Evolutionary conservation across 192 early-diverging fungal genomes (phyloP).

Genomic region (Diversispora eburnea): DNA sequence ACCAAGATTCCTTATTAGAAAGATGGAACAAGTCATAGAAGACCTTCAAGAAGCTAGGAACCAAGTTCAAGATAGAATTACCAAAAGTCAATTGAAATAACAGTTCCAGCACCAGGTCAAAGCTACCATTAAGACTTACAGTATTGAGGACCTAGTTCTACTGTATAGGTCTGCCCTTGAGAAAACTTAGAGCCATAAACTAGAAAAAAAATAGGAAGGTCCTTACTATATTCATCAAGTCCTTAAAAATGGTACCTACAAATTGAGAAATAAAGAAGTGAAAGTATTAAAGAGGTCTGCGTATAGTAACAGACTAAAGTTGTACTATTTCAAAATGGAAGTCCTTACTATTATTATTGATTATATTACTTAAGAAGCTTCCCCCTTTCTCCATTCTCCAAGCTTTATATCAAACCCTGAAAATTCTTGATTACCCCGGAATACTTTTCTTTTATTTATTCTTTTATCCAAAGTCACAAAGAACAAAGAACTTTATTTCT

Average conservation of each 20-base stretch:
- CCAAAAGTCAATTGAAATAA: not conserved
- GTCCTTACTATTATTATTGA: too few species aligned
- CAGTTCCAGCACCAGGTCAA: not conserved
- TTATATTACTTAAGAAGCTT: too few species aligned
- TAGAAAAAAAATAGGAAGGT: not conserved
- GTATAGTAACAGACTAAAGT: not conserved
- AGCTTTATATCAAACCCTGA: too few species aligned
- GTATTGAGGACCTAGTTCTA: not conserved
- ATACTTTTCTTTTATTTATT: too few species aligned
- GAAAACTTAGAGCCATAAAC: not conserved
- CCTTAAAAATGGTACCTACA: not conserved
- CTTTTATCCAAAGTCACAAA: too few species aligned
- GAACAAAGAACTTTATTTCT: too few species aligned
- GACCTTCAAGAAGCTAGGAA: not conserved
- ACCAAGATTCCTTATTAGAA: not conserved
- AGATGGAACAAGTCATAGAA: not conserved
- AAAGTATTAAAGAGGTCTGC: not conserved
- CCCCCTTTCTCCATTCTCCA: too few species aligned
- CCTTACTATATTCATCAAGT: slow-evolving; percentile 10
- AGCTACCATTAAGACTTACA: not conserved
- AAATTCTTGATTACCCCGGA: too few species aligned
- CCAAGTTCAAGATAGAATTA: not conserved
- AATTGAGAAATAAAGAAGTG: not conserved
- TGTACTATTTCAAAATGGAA: too few species aligned
- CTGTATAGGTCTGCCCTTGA: not conserved